Evolutionary conservation across 495 filamentous ascomycete genomes (phyloP).

Genomic region (Cercophora newfieldiana): DNA sequence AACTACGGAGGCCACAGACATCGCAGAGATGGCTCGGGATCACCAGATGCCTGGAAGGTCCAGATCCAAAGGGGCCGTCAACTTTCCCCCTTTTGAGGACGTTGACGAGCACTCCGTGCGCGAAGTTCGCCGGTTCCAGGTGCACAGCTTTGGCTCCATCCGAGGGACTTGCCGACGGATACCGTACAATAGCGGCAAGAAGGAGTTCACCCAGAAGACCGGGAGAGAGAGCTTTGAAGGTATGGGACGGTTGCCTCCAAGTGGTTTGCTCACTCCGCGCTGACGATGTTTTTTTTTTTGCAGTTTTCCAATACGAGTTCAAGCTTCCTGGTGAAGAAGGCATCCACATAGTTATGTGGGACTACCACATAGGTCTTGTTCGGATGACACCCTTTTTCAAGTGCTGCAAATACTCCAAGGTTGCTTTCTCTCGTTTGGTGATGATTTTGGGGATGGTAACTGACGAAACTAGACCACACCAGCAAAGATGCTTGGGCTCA

Average conservation of each 20-base stretch:
- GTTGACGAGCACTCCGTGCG: constrained; percentile 54
- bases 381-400: constrained; percentile 95
- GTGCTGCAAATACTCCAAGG: constrained; percentile 82
- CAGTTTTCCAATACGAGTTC: constrained; percentile 94
- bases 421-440: constrained; percentile 33
- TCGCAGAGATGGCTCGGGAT: constrained; percentile 55
- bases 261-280: not conserved
- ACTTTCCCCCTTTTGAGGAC: constrained; percentile 67
- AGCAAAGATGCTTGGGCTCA: constrained; percentile 74
- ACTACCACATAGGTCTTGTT: constrained; percentile 94
- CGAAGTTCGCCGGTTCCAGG: constrained; percentile 59
- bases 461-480: constrained; percentile 66
- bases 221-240: constrained; percentile 87
- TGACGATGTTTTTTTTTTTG: not conserved
- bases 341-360: constrained; percentile 86
- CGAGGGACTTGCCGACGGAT: constrained; percentile 70
- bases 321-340: constrained; percentile 64
- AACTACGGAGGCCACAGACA: constrained; percentile 30
- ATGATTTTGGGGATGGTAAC: not conserved
- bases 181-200: constrained; percentile 93
- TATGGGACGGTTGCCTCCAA: constrained; percentile 36
- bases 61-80: constrained; percentile 60
- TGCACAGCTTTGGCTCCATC: constrained; percentile 71
- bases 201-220: constrained; percentile 78
- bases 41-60: constrained; percentile 58